Percentiles rank a stretch among this genome's conserved stretches.
These are phyloP conservation scores for Chaetomium sp. DNA, from an alignment of 2,329 filamentous ascomycete genomes.

Conservation along the genomic window DNA sequence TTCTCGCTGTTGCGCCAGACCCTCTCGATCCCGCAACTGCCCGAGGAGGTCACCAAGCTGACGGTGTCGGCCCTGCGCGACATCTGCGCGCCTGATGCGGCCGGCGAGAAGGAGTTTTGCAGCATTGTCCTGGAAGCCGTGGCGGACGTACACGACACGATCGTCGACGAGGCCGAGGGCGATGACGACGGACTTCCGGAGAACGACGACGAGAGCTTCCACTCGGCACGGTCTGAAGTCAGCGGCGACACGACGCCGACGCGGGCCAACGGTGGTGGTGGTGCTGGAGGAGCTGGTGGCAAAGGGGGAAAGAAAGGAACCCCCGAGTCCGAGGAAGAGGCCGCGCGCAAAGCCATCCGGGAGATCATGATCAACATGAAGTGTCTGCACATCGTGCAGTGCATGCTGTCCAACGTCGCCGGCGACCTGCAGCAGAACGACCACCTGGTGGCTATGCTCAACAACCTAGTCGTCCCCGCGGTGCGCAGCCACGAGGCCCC, in stretches of 20 bases:
- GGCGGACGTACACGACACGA: constrained; percentile 92
- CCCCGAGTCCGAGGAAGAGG: constrained; percentile 55
- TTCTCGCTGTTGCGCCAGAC: constrained; percentile 82
- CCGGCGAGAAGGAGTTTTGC: constrained; percentile 76
- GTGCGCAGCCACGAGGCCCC: constrained; percentile 89
- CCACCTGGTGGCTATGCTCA: constrained; percentile 93
- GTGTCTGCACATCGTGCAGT: constrained; percentile 93
- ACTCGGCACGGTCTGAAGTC: constrained; percentile 83
- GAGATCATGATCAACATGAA: constrained; percentile 98
- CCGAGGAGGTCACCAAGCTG: constrained; percentile 88
- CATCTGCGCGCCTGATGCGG: constrained; percentile 69
- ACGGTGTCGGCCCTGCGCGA: constrained; percentile 73
- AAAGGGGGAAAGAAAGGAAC: constrained; percentile 31
- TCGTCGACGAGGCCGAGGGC: constrained; percentile 61
- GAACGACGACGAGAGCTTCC: constrained; percentile 77
- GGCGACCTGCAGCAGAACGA: constrained; percentile 83
- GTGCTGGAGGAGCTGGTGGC: too few species aligned
- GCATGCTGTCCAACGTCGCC: constrained; percentile 90
- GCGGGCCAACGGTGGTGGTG: constrained; percentile 22
- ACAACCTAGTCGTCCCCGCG: constrained; percentile 91
- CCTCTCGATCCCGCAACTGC: constrained; percentile 77
- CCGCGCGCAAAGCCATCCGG: constrained; percentile 68
- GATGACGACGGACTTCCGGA: constrained; percentile 54
- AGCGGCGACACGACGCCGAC: constrained; percentile 57
- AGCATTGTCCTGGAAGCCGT: constrained; percentile 86